Conservation (phyloP, 1,284 basidiomycete species). For the Leucoagaricus sp. region DNA sequence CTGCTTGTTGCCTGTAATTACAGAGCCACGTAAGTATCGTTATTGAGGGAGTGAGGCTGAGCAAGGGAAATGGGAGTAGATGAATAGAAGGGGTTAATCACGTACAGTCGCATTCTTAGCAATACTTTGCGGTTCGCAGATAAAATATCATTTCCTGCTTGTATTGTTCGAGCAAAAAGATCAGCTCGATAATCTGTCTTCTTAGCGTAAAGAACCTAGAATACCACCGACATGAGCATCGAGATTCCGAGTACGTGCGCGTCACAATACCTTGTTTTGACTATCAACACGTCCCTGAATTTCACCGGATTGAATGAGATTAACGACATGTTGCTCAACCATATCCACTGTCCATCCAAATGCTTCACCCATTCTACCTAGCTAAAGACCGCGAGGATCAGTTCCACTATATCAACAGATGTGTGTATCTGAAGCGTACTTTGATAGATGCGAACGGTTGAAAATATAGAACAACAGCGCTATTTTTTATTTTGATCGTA, state of each 20-base stretch:
- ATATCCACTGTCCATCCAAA: constrained; percentile 80
- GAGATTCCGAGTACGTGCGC: neutral
- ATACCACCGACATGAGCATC: neutral
- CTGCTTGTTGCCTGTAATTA: constrained; percentile 66
- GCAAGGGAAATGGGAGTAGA: too few species aligned
- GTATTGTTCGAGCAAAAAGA: constrained; percentile 73
- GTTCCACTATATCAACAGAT: neutral
- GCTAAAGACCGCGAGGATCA: constrained; percentile 19
- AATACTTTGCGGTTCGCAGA: constrained; percentile 73
- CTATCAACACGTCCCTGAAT: constrained; percentile 82
- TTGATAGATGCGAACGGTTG: constrained; percentile 81
- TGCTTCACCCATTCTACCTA: constrained; percentile 77
- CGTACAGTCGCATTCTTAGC: constrained; percentile 74
- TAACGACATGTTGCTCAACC: constrained; percentile 69
- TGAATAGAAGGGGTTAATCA: too few species aligned
- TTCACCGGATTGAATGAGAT: constrained; percentile 71
- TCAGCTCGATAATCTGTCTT: constrained; percentile 73
- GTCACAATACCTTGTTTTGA: constrained; percentile 64
- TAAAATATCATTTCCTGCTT: constrained; percentile 69
- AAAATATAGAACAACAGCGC: constrained; percentile 83
- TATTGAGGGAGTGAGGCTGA: too few species aligned
- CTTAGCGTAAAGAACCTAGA: constrained; percentile 71
- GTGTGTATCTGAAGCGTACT: neutral
- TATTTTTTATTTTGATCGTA: constrained; percentile 65
- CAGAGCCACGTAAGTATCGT: too few species aligned